Base-by-base conservation (phyloP, 164 flowering plant species). In the Nymphaea colorata region DNA sequence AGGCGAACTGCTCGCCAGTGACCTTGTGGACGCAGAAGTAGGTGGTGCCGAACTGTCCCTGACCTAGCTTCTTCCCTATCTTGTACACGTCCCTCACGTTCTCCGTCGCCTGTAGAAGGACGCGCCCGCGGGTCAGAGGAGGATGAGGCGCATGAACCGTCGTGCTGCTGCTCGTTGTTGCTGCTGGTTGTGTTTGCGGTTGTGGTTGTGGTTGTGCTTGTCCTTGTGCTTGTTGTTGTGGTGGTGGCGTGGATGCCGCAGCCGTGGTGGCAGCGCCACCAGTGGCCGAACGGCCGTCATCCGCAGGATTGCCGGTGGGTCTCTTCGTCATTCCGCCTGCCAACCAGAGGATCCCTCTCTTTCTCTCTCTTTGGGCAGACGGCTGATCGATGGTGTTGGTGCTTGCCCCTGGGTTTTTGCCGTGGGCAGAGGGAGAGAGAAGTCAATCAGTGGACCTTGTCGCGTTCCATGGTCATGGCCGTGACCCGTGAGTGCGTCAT, bases 41-140 rank as follows among this genome's bases (percentile, higher is more conserved):
- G 0, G 98, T 92, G n/a, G 93, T 92, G 0, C 98, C 98, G 59
- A 90, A 92, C 70, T 92, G 98, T 42, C 98, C 98, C 66, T 90
- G 94, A 11, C 98, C 98, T 5, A 92, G 79, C 69, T 92, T 90
- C 68, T 80, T 84, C 25, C 98, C 95, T 2, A 92, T 73, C 16
- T 67, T 51, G 74, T 86, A 92, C 41, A 84, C 81, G 42, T 88
- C 93, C 25, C 89, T 76, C 36, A 93, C 78, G 42, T 82, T 71
- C 11, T 80, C 85, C 67, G 96, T 90, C 25, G 79, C 77, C 61
- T 92, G 77, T 3, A 91, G 96, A 15, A 92, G 82, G 18, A 92
- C 94, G 11, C 55, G 55, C 11, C 55, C 55, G 55, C 12, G 82
- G 36, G 36, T 25, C 43, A 25, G 69, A n/a, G 16, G 80, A 73